Conservation (phyloP, 1,139 yeast genomes). For the Pichia sp. region DNA sequence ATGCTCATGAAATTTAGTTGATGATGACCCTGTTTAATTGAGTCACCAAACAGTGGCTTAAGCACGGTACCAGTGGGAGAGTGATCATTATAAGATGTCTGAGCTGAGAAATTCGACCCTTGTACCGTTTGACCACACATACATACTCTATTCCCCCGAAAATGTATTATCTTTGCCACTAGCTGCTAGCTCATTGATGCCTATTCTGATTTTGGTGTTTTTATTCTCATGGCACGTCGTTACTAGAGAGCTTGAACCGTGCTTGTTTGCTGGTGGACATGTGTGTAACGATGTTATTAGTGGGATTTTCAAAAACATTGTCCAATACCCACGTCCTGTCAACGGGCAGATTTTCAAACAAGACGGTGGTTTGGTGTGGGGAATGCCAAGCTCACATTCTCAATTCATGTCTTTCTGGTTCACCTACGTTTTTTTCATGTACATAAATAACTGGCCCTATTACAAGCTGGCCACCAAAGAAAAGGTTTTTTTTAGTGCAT, state of each 20-base stretch:
- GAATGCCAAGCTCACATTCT: constrained; percentile 97
- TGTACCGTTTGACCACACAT: constrained; percentile 64
- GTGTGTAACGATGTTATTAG: constrained; percentile 71
- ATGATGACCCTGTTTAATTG: neutral
- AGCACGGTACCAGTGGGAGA: too few relatives aligned
- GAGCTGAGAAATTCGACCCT: constrained; percentile 6
- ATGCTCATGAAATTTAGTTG: neutral
- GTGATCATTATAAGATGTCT: neutral
- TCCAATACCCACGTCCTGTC: constrained; percentile 75
- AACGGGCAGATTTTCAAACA: constrained; percentile 40
- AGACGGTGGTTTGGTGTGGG: constrained; percentile 43
- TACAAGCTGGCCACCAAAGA: neutral
- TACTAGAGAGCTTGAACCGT: constrained; percentile 82
- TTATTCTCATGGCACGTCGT: constrained; percentile 80
- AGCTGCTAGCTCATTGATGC: constrained; percentile 78
- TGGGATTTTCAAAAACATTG: constrained; percentile 56
- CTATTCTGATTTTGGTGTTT: constrained; percentile 73
- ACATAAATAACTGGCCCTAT: constrained; percentile 36
- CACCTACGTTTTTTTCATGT: constrained; percentile 55
- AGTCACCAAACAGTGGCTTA: too few relatives aligned
- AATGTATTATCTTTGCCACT: constrained; percentile 57
- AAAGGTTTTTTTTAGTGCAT: constrained; percentile 15
- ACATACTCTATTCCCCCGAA: constrained; percentile 69
- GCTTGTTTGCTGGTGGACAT: constrained; percentile 82
- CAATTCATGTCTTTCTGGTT: constrained; percentile 91